A percentile compares a stretch with the other conserved stretches of the same genome.
phyloP scores from a whole-genome alignment of 176 grass and related monocot species.

The Phyllostachys edulis region DNA sequence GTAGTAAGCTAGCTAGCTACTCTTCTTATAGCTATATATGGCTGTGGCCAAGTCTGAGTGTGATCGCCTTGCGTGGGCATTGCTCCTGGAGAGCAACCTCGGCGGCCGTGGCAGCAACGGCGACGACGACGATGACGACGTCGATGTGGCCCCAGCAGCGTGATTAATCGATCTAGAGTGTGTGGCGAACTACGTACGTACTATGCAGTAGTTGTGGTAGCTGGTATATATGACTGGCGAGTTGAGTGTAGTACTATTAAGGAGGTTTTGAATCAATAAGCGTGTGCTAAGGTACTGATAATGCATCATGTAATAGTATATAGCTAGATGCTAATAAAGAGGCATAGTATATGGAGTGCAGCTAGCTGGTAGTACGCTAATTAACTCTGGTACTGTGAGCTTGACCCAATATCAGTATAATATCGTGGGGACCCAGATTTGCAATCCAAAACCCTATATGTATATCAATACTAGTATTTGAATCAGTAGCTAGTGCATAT shows the following conservation, averaged over 20 bases:
- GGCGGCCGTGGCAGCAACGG: neutral
- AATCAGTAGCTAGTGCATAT: too few relatives aligned
- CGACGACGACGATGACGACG: constrained; percentile 34
- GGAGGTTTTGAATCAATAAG: neutral
- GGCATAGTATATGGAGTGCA: neutral
- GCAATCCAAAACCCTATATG: too few relatives aligned
- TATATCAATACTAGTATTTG: too few relatives aligned
- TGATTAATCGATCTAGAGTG: neutral
- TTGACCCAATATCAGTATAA: too few relatives aligned
- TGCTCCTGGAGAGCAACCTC: constrained; percentile 8
- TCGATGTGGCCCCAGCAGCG: constrained; percentile 44
- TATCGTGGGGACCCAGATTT: too few relatives aligned
- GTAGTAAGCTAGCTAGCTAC: too few relatives aligned
- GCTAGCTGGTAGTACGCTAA: neutral
- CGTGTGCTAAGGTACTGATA: neutral
- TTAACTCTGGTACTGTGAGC: too few relatives aligned
- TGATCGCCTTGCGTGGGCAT: neutral
- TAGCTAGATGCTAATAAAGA: neutral
- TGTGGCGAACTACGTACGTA: neutral
- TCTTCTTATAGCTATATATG: constrained; percentile 12
- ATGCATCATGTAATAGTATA: neutral
- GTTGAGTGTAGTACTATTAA: neutral
- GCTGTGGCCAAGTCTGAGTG: neutral
- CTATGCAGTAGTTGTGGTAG: too few relatives aligned
- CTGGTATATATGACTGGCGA: neutral